These are phyloP conservation scores for Corinectria fuckeliana DNA, from an alignment of 2,329 filamentous ascomycete genomes.

Conservation along the genomic window DNA sequence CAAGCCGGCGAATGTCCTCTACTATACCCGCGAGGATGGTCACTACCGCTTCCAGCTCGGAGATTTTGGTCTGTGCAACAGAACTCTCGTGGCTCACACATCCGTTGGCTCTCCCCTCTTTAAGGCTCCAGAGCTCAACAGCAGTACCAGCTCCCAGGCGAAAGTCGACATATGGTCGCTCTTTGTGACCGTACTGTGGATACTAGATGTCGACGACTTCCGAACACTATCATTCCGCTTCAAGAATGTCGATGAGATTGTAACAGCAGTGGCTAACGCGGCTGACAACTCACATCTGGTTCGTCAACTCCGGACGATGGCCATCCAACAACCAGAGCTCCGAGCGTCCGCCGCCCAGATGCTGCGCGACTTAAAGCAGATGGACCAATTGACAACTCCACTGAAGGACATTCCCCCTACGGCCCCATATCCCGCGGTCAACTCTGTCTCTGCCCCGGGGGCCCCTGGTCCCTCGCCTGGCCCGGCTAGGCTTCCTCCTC, in stretches of 20 bases:
- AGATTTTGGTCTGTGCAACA: background rate
- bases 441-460: too few relatives aligned
- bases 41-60: background rate
- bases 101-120: background rate
- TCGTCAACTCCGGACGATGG: background rate
- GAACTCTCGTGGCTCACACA: too few relatives aligned
- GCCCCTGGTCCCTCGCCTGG: background rate
- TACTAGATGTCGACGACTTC: background rate
- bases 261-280: background rate
- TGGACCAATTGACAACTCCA: background rate
- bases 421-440: background rate
- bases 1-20: background rate
- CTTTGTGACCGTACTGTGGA: background rate
- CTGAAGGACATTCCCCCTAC: background rate
- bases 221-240: too few relatives aligned
- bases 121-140: background rate
- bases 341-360: background rate
- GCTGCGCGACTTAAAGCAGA: background rate
- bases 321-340: background rate
- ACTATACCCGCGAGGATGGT: background rate
- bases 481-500: background rate
- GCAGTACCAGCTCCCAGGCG: background rate
- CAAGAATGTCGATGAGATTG: background rate
- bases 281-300: background rate
- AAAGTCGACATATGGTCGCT: background rate